These are phyloP conservation scores for Trametes gibbosa DNA, from an alignment of 768 basidiomycete genomes.

Conservation along the genomic window DNA sequence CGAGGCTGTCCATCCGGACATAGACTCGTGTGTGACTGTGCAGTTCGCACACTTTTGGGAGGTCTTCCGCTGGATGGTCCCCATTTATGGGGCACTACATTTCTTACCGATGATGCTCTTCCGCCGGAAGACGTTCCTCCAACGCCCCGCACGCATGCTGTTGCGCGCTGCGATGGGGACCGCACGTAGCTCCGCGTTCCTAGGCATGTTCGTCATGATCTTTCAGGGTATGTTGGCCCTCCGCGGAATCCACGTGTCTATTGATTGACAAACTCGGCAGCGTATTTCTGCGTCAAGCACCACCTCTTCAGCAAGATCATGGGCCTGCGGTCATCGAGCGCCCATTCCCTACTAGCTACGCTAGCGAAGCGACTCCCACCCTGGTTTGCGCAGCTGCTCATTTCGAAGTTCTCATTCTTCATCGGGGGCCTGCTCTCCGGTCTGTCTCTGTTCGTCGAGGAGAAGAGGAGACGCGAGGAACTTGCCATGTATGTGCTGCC, in stretches of 20 bases:
- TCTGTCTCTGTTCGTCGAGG: conserved; percentile 81
- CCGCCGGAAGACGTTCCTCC: conserved; percentile 62
- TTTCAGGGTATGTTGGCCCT: conserved; percentile 62
- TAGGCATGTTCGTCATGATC: conserved; percentile 77
- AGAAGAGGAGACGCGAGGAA: conserved; percentile 83
- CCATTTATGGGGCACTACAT: conserved; percentile 86
- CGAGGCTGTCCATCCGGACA: conserved; percentile 74
- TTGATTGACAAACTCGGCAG: conserved; percentile 31
- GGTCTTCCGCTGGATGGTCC: conserved; percentile 83
- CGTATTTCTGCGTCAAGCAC: conserved; percentile 65
- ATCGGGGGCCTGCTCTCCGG: conserved; percentile 72
- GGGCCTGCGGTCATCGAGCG: conserved; percentile 21
- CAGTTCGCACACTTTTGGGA: conserved; percentile 70
- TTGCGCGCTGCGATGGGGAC: conserved; percentile 68
- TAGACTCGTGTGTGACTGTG: conserved; percentile 56
- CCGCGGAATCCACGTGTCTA: not conserved
- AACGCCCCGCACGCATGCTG: conserved; percentile 66
- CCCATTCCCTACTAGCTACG: conserved; percentile 35
- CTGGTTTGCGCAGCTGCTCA: conserved; percentile 53
- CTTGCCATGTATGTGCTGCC: conserved; percentile 92
- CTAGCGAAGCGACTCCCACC: conserved; percentile 23
- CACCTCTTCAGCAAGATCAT: conserved; percentile 51
- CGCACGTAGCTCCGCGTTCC: conserved; percentile 79
- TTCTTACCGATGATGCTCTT: conserved; percentile 85
- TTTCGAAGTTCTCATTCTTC: conserved; percentile 72